Evolutionary conservation across 2,329 filamentous ascomycete genomes (phyloP).

Genomic region (Fusarium sp.): DNA sequence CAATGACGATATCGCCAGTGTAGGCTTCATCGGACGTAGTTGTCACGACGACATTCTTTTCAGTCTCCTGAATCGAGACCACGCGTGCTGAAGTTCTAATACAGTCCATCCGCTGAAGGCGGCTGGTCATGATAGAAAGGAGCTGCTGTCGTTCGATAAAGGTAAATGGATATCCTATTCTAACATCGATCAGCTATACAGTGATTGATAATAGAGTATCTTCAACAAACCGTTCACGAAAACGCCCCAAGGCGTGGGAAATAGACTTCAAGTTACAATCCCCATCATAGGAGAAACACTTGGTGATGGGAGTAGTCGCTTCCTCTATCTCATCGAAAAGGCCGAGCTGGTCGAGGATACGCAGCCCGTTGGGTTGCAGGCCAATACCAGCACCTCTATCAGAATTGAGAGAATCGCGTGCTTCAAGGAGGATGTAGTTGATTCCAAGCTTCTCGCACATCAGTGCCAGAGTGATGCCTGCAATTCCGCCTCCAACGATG

Average conservation of each 20-base stretch:
- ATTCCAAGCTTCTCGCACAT: conserved; percentile 8
- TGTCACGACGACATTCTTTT: background rate
- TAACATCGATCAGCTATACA: background rate
- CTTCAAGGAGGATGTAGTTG: conserved; percentile 5
- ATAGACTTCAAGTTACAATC: conserved; percentile 1
- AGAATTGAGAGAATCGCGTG: background rate
- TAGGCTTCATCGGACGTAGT: background rate
- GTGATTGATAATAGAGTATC: background rate
- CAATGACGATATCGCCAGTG: background rate
- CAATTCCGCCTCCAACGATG: conserved; percentile 2
- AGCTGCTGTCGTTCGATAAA: background rate
- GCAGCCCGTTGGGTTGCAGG: conserved; percentile 2
- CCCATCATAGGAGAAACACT: conserved; percentile 8
- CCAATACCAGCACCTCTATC: conserved; percentile 11
- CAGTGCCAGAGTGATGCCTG: conserved; percentile 3
- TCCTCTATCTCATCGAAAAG: conserved; percentile 7
- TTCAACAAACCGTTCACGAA: background rate
- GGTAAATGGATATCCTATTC: background rate
- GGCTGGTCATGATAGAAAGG: background rate
- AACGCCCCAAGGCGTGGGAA: background rate
- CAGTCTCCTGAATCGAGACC: background rate
- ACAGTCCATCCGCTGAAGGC: conserved; percentile 1
- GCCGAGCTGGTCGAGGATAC: background rate
- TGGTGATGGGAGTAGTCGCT: background rate
- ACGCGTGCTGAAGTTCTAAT: background rate